Conservation (phyloP, 2,329 filamentous ascomycete genomes). For the Alternaria triticina region DNA sequence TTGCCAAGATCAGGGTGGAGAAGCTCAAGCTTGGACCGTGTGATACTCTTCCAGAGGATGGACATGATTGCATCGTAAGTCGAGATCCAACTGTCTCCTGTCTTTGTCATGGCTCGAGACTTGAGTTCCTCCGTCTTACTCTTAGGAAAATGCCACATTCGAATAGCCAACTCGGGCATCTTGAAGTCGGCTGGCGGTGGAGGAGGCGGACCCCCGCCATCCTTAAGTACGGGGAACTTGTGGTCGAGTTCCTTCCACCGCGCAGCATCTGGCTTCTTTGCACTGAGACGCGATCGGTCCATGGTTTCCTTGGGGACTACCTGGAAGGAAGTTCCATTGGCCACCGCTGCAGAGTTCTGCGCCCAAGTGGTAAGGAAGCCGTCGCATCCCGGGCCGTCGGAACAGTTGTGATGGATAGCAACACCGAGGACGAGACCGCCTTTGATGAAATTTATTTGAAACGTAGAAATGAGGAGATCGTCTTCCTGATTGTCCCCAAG, state of each 20-base stretch:
- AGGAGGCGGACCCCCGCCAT: conserved; percentile 16
- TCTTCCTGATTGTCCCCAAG: neutral
- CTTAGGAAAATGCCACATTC: conserved; percentile 30
- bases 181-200: conserved; percentile 29
- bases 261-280: neutral
- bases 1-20: conserved; percentile 16
- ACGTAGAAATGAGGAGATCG: conserved; percentile 13
- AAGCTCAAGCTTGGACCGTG: conserved; percentile 24
- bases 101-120: conserved; percentile 2
- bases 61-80: conserved; percentile 36
- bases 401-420: conserved; percentile 33
- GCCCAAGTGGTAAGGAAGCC: conserved; percentile 36
- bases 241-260: neutral
- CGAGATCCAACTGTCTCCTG: conserved; percentile 22
- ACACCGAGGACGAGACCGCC: conserved; percentile 35
- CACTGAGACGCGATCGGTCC: neutral
- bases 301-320: neutral
- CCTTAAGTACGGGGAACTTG: conserved; percentile 12
- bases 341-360: conserved; percentile 24
- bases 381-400: conserved; percentile 34
- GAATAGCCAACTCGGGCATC: conserved; percentile 24
- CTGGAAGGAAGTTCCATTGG: conserved; percentile 14
- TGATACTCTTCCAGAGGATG: conserved; percentile 29
- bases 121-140: conserved; percentile 25
- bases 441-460: conserved; percentile 37